Evolutionary conservation across 2,329 filamentous ascomycete genomes (phyloP).

Genomic region (Claviceps digitariae): DNA sequence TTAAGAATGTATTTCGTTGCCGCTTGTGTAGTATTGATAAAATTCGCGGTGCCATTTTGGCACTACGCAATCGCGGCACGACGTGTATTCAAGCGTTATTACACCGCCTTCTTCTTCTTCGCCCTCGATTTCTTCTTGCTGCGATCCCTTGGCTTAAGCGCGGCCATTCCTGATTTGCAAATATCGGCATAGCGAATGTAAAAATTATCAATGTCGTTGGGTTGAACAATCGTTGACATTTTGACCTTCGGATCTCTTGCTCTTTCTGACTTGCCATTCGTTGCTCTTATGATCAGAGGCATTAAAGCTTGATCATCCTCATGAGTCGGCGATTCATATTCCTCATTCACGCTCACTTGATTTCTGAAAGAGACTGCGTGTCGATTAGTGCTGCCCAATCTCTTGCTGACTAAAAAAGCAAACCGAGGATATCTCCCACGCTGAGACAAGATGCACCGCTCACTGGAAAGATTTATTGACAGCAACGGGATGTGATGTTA

Average conservation of each 20-base stretch:
- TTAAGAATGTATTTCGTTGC: not conserved
- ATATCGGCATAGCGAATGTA: slow-evolving; percentile 78
- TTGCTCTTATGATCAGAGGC: slow-evolving; percentile 70
- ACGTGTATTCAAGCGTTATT: slow-evolving; percentile 30
- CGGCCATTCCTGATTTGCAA: slow-evolving; percentile 78
- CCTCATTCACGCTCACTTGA: slow-evolving; percentile 15
- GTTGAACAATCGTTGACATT: slow-evolving; percentile 69
- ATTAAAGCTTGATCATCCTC: slow-evolving; percentile 32
- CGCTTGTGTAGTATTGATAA: not conserved
- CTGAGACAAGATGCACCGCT: not conserved
- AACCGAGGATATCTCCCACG: not conserved
- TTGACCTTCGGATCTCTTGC: slow-evolving; percentile 51
- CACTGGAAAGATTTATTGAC: not conserved
- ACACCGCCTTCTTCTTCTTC: slow-evolving; percentile 48
- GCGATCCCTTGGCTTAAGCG: slow-evolving; percentile 83
- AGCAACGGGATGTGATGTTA: slow-evolving; percentile 1
- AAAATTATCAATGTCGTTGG: slow-evolving; percentile 64
- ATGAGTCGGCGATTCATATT: slow-evolving; percentile 21
- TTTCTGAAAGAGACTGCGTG: not conserved
- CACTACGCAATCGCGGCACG: not conserved
- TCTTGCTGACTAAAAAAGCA: not conserved
- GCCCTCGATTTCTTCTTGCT: slow-evolving; percentile 76
- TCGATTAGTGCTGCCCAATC: not conserved
- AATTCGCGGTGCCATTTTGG: not conserved
- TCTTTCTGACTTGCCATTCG: slow-evolving; percentile 58